These are phyloP conservation scores for Nemania sp. DNA, from an alignment of 2,329 filamentous ascomycete species.

Conservation along the genomic window DNA sequence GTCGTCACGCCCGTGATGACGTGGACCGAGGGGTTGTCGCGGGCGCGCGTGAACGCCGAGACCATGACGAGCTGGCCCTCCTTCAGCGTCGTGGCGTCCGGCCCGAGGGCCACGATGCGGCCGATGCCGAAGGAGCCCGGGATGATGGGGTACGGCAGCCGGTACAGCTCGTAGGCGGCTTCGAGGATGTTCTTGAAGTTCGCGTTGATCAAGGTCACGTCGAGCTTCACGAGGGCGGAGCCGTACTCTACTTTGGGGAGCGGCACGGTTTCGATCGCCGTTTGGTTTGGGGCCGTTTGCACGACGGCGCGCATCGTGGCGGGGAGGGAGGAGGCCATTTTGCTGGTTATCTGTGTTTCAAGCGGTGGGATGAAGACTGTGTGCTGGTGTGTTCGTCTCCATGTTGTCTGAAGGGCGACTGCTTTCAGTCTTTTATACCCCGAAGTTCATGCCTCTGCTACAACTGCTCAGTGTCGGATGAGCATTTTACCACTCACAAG, in stretches of 20 bases:
- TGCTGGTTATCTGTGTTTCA: neutral
- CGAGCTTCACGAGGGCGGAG: constrained; percentile 18
- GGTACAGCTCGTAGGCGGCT: constrained; percentile 15
- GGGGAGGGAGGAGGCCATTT: constrained; percentile 15
- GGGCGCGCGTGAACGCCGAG: constrained; percentile 41
- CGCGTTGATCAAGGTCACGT: constrained; percentile 9
- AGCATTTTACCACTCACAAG: too few relatives aligned
- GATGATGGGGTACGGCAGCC: constrained; percentile 39
- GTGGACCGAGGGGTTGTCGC: constrained; percentile 40
- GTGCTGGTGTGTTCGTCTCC: too few relatives aligned
- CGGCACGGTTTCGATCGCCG: constrained; percentile 18
- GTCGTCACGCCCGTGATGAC: constrained; percentile 40
- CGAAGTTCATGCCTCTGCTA: too few relatives aligned
- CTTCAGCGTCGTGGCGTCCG: constrained; percentile 40
- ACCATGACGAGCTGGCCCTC: constrained; percentile 43
- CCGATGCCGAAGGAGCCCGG: constrained; percentile 41
- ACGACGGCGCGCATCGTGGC: constrained; percentile 22
- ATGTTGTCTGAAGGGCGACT: too few relatives aligned
- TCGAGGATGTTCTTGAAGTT: neutral
- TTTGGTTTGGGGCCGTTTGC: constrained; percentile 17
- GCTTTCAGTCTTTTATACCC: too few relatives aligned
- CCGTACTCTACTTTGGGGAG: constrained; percentile 15
- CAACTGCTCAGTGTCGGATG: too few relatives aligned
- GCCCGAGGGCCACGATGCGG: constrained; percentile 40
- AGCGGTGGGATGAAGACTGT: neutral